These are phyloP conservation scores for Cydonia oblonga DNA, from an alignment of 331 rosid genomes.

Conservation along the genomic window DNA sequence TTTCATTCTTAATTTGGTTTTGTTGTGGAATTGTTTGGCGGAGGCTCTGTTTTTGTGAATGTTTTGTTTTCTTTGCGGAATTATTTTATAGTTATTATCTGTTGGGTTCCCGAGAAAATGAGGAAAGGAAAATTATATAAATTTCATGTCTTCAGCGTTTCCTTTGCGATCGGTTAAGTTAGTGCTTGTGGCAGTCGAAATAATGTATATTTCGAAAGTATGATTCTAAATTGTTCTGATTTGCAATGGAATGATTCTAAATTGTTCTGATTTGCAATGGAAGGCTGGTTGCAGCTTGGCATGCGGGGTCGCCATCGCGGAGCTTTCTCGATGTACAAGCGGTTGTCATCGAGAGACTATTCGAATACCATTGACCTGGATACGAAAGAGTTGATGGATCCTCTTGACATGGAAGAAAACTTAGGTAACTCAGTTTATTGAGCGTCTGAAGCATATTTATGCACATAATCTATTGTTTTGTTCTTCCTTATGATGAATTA, in stretches of 20 bases:
- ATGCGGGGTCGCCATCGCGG: conserved; percentile 62
- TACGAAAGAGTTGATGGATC: conserved; percentile 38
- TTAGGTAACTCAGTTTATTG: conserved; percentile 36
- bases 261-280: conserved; percentile 8
- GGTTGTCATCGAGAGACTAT: conserved; percentile 50
- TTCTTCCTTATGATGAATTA: neutral
- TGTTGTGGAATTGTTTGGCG: neutral
- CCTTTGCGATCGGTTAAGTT: neutral
- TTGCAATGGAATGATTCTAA: neutral
- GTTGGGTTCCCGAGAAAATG: neutral
- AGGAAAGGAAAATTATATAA: neutral
- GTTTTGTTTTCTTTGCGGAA: neutral
- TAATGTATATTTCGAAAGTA: neutral
- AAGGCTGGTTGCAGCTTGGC: conserved; percentile 26
- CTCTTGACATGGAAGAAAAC: conserved; percentile 53
- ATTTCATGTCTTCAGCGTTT: neutral
- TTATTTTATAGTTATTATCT: neutral
- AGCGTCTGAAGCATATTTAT: neutral
- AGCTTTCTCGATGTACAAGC: conserved; percentile 65
- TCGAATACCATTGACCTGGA: conserved; percentile 30
- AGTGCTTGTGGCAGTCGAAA: neutral
- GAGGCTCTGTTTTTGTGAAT: neutral
- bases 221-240: neutral
- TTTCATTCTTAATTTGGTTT: neutral
- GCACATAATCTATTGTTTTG: neutral